Evolutionary conservation across 192 early-diverging fungal species (phyloP).

Genomic region (Anaeromyces robustus): DNA sequence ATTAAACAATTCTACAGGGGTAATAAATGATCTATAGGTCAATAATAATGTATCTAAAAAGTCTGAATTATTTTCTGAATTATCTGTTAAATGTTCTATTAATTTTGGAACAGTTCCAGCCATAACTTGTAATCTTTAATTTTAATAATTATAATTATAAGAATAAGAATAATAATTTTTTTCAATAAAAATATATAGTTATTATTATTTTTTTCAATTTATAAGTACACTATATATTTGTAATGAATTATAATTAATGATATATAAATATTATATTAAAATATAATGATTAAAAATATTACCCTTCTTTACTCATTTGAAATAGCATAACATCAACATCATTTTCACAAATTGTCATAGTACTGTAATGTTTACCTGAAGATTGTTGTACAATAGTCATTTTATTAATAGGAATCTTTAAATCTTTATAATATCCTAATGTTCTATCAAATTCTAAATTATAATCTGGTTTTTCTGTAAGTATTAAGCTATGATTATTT

Average conservation of each 20-base stretch:
- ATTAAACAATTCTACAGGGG: constrained; percentile 28
- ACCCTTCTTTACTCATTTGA: neutral
- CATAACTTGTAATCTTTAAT: constrained; percentile 23
- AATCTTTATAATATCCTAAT: neutral
- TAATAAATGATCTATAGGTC: constrained; percentile 33
- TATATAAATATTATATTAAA: too few relatives aligned
- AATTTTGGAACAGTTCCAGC: constrained; percentile 29
- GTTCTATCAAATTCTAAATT: neutral
- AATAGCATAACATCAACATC: neutral
- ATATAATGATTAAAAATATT: neutral
- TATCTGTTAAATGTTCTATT: constrained; percentile 25
- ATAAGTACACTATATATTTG: too few relatives aligned
- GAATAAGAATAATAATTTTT: too few relatives aligned
- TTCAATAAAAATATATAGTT: too few relatives aligned
- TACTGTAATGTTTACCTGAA: neutral
- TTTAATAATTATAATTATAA: too few relatives aligned
- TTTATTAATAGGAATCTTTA: neutral
- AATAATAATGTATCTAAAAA: constrained; percentile 32
- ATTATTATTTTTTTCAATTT: too few relatives aligned
- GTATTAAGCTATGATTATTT: neutral
- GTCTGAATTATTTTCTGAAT: constrained; percentile 20
- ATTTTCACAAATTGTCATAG: neutral
- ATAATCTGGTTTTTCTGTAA: neutral
- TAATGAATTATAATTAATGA: too few relatives aligned
- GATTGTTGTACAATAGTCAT: neutral